Evolutionary conservation across 805 yeast species (phyloP).

Genomic region (Naumovozyma baii): DNA sequence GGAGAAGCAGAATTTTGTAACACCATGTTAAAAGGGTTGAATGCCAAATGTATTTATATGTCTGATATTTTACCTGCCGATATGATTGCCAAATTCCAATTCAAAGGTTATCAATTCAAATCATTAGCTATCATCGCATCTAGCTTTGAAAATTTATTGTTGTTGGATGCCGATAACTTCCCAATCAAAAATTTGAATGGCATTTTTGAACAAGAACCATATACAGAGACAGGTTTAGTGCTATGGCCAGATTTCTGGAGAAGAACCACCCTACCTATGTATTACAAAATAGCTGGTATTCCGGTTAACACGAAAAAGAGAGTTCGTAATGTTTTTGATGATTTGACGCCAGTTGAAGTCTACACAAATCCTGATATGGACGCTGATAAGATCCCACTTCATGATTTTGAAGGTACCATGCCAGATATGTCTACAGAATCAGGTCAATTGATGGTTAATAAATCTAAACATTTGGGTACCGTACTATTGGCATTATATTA

Average conservation of each 20-base stretch:
- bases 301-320: slow-evolving; percentile 35
- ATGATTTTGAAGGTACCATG: slow-evolving; percentile 52
- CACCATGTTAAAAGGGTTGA: slow-evolving; percentile 44
- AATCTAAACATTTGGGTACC: slow-evolving; percentile 48
- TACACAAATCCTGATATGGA: slow-evolving; percentile 18
- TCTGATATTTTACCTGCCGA: slow-evolving; percentile 43
- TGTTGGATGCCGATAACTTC: slow-evolving; percentile 69
- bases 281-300: slow-evolving; percentile 61
- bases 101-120: slow-evolving; percentile 61
- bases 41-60: slow-evolving; percentile 53
- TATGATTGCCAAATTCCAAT: slow-evolving; percentile 33
- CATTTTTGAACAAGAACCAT: slow-evolving; percentile 53
- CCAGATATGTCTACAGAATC: slow-evolving; percentile 69
- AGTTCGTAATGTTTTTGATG: slow-evolving; percentile 33
- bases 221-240: slow-evolving; percentile 40
- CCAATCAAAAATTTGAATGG: slow-evolving; percentile 58
- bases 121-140: slow-evolving; percentile 64
- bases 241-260: slow-evolving; percentile 90
- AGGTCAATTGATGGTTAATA: slow-evolving; percentile 62
- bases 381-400: slow-evolving; percentile 36
- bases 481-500: slow-evolving; percentile 55
- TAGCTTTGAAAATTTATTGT: slow-evolving; percentile 60
- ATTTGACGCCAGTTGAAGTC: slow-evolving; percentile 28
- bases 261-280: slow-evolving; percentile 68
- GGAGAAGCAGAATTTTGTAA: slow-evolving; percentile 51